Evolutionary conservation across 2,329 filamentous ascomycete species (phyloP).

Genomic region (Cercospora beticola): DNA sequence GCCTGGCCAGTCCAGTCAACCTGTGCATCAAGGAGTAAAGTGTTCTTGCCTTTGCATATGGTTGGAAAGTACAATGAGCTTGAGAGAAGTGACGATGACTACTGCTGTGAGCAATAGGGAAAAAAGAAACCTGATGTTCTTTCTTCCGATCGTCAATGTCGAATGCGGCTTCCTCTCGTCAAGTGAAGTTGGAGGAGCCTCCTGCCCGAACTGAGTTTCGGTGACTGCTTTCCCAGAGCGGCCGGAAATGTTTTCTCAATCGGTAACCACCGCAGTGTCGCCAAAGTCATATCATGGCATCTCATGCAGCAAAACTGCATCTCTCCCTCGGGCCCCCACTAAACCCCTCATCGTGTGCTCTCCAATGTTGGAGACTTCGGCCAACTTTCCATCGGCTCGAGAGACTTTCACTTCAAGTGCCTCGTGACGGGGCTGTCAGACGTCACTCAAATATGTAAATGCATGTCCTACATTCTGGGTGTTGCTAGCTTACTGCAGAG

Average conservation of each 20-base stretch:
- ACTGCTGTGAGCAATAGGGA: neutral
- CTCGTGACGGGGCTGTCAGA: neutral
- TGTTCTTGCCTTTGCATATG: neutral
- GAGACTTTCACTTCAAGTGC: neutral
- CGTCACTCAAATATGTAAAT: neutral
- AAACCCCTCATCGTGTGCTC: slow-evolving; percentile 18
- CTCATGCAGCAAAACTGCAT: neutral
- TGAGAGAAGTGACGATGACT: neutral
- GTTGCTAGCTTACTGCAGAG: neutral
- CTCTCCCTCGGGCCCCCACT: slow-evolving; percentile 17
- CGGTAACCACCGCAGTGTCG: neutral
- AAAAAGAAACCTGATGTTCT: neutral
- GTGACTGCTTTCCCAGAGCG: neutral
- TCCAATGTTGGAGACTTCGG: neutral
- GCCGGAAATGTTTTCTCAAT: neutral
- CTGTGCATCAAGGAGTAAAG: slow-evolving; percentile 1
- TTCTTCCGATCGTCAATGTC: neutral
- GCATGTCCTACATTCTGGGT: neutral
- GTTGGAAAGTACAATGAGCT: too few relatives aligned
- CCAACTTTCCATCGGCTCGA: slow-evolving; percentile 4
- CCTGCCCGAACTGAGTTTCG: neutral
- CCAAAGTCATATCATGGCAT: neutral
- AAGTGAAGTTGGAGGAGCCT: neutral
- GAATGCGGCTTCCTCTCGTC: neutral
- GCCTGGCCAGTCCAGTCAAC: neutral